These are phyloP conservation scores for Musa beccarii DNA, from an alignment of 176 grass and related monocot genomes.

Conservation along the genomic window DNA sequence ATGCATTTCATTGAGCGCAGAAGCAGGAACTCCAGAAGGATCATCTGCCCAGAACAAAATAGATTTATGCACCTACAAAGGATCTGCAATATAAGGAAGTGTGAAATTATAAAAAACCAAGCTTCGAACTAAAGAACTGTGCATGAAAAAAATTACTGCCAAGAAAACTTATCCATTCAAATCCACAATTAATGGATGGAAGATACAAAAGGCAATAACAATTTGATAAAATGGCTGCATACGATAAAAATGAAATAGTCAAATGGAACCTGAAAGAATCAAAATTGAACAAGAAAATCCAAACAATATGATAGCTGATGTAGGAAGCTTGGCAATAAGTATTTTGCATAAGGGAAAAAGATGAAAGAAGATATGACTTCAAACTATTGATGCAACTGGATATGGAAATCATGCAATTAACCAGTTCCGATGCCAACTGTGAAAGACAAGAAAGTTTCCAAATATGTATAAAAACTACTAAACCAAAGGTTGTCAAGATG, in stretches of 20 bases:
- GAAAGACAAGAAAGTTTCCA: too few relatives aligned
- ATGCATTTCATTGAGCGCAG: constrained; percentile 40
- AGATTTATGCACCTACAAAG: constrained; percentile 56
- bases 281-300: neutral
- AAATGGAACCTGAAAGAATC: neutral
- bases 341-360: neutral
- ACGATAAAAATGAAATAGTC: neutral
- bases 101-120: constrained; percentile 31
- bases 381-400: neutral
- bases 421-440: too few relatives aligned
- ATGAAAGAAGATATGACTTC: neutral
- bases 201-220: neutral
- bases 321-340: neutral
- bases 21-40: constrained; percentile 56
- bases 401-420: too few relatives aligned
- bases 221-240: neutral
- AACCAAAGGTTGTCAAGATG: too few relatives aligned
- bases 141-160: neutral
- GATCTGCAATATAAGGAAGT: constrained; percentile 50
- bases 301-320: neutral
- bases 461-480: too few relatives aligned
- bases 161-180: neutral
- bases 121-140: neutral
- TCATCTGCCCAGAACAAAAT: constrained; percentile 74
- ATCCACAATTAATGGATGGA: neutral